Base-by-base conservation (phyloP, 805 yeast species). In the Hanseniaspora singularis region DNA sequence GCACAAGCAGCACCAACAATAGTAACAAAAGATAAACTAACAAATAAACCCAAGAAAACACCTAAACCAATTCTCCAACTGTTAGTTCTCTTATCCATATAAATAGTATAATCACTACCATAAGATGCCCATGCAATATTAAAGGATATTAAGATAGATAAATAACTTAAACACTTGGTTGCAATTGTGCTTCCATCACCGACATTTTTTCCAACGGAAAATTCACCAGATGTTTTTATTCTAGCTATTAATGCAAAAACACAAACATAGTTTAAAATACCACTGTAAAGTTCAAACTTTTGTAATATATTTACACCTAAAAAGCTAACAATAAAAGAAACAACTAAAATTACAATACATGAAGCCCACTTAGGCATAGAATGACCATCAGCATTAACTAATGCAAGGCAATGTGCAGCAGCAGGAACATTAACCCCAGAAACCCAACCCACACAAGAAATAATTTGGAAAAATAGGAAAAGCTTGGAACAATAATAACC, bases 401-500 rank as follows among this genome's bases (percentile, higher is more conserved):
- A 76, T 64, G 80, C 78, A 50, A 87, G 68, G 53, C 87, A 66
- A 27, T 42, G 33, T 61, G 84, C 92, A 20, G 95, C 95, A 32
- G 92, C 76, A 27, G 87, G 81, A 76, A 87, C 83, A 53, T 83
- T 84, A 64, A 87, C 88, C 40, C 85, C 89, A 7, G 95, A 84
- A 64, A 92, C 83, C 96, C 96, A 87, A 56, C 96, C 96, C 48
- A 87, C 76, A 73, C 95, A 84, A 23, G 94, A 88, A 51, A 88
- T 63, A 56, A 78, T 73, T 59, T 87, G 86, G 60, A 88, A 69
- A 38, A 79, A 62, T 10, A 94, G 79, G 58, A 85, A 81, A 49
- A 87, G 70, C 62, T 94, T 75, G 65, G 82, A 79, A 42, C 81
- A 79, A 28, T 67, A 59, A 62, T 80, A 77, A 52, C 96, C 96